phyloP scores from a whole-genome alignment of 75 land plant species.

The Selaginella moellendorffii region DNA sequence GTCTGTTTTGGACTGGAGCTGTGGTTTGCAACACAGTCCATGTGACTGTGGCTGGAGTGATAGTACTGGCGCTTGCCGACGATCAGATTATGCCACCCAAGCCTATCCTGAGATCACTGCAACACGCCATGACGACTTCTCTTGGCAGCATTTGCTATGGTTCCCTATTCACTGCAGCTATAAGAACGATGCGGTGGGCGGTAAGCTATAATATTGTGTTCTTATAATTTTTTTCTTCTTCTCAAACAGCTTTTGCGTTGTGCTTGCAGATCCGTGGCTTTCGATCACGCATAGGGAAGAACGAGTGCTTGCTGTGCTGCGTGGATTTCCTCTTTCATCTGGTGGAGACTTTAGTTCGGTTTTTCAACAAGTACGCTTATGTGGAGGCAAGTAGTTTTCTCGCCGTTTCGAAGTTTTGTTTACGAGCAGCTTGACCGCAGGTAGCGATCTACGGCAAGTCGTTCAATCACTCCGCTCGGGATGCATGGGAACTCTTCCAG shows the following conservation, averaged over 20 bases:
- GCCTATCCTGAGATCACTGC: constrained; percentile 2
- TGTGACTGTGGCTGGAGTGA: constrained; percentile 77
- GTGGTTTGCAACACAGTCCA: constrained; percentile 79
- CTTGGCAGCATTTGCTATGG: constrained; percentile 8
- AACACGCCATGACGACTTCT: neutral
- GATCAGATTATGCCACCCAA: neutral
- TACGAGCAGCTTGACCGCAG: no score
- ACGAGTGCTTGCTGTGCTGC: constrained; percentile 5
- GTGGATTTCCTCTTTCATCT: constrained; percentile 5
- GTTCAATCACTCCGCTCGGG: neutral
- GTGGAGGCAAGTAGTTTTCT: constrained; percentile 3
- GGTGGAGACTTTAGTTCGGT: constrained; percentile 9
- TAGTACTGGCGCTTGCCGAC: constrained; percentile 41
- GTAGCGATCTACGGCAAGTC: neutral
- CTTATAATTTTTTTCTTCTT: neutral
- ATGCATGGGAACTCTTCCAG: constrained; percentile 8
- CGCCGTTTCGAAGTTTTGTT: neutral
- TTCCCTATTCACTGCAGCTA: constrained; percentile 5
- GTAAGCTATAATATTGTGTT: neutral
- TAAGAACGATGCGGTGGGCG: neutral
- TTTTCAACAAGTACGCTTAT: constrained; percentile 6
- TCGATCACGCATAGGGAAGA: neutral
- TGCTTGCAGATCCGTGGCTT: neutral
- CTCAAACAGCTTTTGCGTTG: neutral
- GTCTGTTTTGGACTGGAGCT: constrained; percentile 94